Evolutionary conservation across 208 protist genomes (phyloP).

Genomic region (Phytomonas serpens): DNA sequence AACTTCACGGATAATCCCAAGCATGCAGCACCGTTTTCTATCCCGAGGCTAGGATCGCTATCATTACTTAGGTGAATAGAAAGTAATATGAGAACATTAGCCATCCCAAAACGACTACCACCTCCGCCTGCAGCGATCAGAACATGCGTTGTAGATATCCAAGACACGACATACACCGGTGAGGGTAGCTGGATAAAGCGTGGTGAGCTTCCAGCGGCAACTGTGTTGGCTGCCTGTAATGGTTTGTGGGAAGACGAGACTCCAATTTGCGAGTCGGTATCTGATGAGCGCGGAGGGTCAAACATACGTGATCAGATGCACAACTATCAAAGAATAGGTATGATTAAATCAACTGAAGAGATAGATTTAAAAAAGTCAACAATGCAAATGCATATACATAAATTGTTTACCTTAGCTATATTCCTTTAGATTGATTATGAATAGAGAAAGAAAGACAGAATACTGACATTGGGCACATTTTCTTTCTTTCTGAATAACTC

Average conservation of each 20-base stretch:
- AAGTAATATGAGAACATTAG: conserved; percentile 62
- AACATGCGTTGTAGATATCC: conserved; percentile 49
- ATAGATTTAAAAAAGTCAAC: background rate
- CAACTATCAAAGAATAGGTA: background rate
- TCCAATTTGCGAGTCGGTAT: background rate
- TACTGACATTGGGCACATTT: background rate
- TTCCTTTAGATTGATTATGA: background rate
- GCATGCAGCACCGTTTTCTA: background rate
- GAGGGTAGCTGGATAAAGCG: conserved; percentile 64
- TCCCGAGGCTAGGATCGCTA: background rate
- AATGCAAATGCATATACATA: background rate
- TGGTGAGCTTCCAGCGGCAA: conserved; percentile 29
- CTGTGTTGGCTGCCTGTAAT: conserved; percentile 25
- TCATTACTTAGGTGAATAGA: conserved; percentile 4
- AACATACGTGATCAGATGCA: background rate
- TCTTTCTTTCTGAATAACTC: background rate
- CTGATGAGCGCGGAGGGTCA: background rate
- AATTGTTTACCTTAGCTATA: background rate
- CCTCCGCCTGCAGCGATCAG: conserved; percentile 74
- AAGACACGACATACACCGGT: conserved; percentile 66
- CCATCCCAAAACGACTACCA: conserved; percentile 78
- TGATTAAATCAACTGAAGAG: too few relatives aligned
- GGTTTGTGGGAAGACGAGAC: background rate
- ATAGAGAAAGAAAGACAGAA: background rate
- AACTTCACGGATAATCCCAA: background rate